These are phyloP conservation scores for Colletotrichum phormii DNA, from an alignment of 2,329 filamentous ascomycete species.

Conservation along the genomic window DNA sequence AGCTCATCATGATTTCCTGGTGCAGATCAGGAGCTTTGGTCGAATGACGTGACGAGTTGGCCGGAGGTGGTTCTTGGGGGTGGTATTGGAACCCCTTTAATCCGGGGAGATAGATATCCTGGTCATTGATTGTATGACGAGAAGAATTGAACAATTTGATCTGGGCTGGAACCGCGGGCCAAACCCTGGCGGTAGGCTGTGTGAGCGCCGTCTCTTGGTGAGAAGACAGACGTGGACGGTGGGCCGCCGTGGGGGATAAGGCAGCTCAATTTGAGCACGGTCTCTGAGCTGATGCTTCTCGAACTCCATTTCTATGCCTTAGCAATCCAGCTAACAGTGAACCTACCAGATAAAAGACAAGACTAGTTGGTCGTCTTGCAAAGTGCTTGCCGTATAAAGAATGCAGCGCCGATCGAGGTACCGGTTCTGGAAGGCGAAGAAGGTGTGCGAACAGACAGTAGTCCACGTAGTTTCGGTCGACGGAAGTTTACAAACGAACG, in stretches of 20 bases:
- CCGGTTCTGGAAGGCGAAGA: slow-evolving; percentile 15
- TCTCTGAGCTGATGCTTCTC: slow-evolving; percentile 4
- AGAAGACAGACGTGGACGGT: not conserved
- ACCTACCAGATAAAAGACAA: slow-evolving; percentile 16
- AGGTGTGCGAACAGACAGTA: not conserved
- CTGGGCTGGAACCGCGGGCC: not conserved
- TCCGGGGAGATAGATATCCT: slow-evolving; percentile 21
- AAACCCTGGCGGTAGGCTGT: slow-evolving; percentile 5
- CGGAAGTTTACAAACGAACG: not conserved
- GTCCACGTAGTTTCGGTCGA: not conserved
- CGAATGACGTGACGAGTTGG: slow-evolving; percentile 27
- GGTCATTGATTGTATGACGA: slow-evolving; percentile 7
- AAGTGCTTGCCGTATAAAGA: not conserved
- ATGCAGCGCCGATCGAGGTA: not conserved
- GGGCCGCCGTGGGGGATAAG: slow-evolving; percentile 5
- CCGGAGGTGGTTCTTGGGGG: slow-evolving; percentile 9
- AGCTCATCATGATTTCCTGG: slow-evolving; percentile 9
- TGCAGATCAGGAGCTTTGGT: slow-evolving; percentile 9
- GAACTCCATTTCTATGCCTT: slow-evolving; percentile 4
- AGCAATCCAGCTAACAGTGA: not conserved
- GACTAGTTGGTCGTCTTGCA: not conserved
- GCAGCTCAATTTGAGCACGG: slow-evolving; percentile 6
- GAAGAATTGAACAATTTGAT: slow-evolving; percentile 12
- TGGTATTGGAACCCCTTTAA: slow-evolving; percentile 24
- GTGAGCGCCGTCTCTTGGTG: not conserved